These are phyloP conservation scores for Colletotrichum siamense DNA, from an alignment of 2,329 filamentous ascomycete genomes.

Conservation along the genomic window DNA sequence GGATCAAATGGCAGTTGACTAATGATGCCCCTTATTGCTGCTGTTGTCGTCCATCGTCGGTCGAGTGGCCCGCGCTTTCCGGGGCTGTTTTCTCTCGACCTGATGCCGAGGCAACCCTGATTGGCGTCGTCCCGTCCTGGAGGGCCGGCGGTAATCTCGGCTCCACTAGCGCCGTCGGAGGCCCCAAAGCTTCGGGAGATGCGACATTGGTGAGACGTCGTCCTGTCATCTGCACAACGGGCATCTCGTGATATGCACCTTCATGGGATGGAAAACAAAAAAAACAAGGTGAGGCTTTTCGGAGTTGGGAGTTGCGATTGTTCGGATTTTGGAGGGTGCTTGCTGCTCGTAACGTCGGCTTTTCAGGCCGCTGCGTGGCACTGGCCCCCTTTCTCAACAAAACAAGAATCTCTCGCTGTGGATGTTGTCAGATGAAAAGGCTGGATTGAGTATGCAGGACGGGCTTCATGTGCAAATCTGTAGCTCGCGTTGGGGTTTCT, in stretches of 20 bases:
- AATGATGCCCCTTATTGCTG: neutral
- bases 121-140: neutral
- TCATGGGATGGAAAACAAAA: neutral
- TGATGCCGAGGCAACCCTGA: neutral
- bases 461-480: no score
- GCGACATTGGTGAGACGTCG: conserved; percentile 7
- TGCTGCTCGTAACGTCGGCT: neutral
- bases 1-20: neutral
- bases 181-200: neutral
- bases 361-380: no score
- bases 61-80: neutral
- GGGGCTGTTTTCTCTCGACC: neutral
- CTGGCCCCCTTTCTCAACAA: no score
- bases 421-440: no score
- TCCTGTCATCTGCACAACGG: neutral
- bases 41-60: neutral
- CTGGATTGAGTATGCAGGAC: no score
- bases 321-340: neutral
- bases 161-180: neutral
- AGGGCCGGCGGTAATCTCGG: neutral
- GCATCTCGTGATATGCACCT: neutral
- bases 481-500: no score
- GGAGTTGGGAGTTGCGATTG: neutral
- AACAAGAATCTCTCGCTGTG: no score
- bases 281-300: neutral